phyloP scores from a whole-genome alignment of 1,284 basidiomycete species.

The Agroathelia rolfsii region DNA sequence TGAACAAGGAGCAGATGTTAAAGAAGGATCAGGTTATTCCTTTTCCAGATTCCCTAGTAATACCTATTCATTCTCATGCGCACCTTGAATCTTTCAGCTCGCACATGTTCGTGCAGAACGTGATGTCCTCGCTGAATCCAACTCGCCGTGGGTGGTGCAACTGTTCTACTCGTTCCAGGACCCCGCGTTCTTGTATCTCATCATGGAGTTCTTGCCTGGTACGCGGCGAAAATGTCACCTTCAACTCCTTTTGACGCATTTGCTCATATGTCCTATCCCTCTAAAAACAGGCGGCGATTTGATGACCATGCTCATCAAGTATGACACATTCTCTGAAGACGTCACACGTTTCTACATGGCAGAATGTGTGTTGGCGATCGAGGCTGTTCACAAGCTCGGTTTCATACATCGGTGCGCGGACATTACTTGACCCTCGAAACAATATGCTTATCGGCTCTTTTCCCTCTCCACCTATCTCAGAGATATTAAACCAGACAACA shows the following conservation, averaged over 20 bases:
- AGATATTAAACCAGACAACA: constrained; percentile 89
- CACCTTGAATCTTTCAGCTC: constrained; percentile 55
- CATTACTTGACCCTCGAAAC: background rate
- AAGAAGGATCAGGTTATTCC: constrained; percentile 95
- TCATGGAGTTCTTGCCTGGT: constrained; percentile 99
- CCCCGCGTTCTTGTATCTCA: constrained; percentile 85
- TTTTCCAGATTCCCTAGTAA: constrained; percentile 7
- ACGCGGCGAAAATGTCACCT: constrained; percentile 64
- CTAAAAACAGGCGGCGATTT: constrained; percentile 96
- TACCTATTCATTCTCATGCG: constrained; percentile 31
- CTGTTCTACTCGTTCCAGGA: constrained; percentile 99
- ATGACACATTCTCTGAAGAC: constrained; percentile 98
- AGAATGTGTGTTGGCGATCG: constrained; percentile 85
- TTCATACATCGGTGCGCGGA: constrained; percentile 79
- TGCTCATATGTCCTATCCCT: constrained; percentile 63
- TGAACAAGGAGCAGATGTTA: constrained; percentile 98
- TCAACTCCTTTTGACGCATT: constrained; percentile 57
- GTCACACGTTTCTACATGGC: constrained; percentile 98
- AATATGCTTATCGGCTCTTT: constrained; percentile 3
- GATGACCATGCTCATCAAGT: constrained; percentile 99
- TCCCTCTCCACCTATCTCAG: constrained; percentile 26
- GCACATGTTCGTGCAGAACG: constrained; percentile 81
- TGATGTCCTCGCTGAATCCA: constrained; percentile 94
- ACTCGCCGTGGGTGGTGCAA: constrained; percentile 97
- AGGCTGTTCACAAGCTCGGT: constrained; percentile 86